These are phyloP conservation scores for Aspergillus homomorphus DNA, from an alignment of 495 filamentous ascomycete species.

Conservation along the genomic window DNA sequence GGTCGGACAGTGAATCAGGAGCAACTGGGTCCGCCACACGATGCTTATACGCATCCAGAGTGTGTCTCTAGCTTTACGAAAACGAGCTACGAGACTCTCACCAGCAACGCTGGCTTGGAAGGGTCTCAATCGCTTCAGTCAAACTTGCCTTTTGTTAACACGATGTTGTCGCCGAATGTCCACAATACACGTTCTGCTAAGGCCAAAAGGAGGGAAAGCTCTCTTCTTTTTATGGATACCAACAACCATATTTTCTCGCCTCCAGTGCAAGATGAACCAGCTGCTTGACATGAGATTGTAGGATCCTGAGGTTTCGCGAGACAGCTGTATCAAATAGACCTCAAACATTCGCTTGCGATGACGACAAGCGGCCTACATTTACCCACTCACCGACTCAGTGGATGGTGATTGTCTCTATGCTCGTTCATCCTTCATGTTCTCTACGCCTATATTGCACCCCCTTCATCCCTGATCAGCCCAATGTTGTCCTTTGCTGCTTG, in stretches of 20 bases:
- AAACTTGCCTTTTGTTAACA: constrained; percentile 35
- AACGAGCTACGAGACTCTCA: constrained; percentile 52
- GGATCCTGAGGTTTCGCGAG: neutral
- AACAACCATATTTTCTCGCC: constrained; percentile 28
- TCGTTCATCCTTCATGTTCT: neutral
- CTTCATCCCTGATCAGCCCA: neutral
- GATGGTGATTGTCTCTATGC: neutral
- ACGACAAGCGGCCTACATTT: no score
- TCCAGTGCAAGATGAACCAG: constrained; percentile 20
- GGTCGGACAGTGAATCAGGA: constrained; percentile 57
- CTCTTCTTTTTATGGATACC: constrained; percentile 53
- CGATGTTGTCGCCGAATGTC: constrained; percentile 38
- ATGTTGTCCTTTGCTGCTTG: constrained; percentile 5
- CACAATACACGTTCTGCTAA: constrained; percentile 42
- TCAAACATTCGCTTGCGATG: no score
- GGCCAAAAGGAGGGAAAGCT: constrained; percentile 56
- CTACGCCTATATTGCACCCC: neutral
- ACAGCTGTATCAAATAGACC: no score
- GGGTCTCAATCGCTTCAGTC: constrained; percentile 24
- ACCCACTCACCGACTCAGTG: neutral
- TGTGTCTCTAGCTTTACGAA: constrained; percentile 63
- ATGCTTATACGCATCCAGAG: constrained; percentile 38
- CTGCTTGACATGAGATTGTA: constrained; percentile 21
- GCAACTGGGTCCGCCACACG: constrained; percentile 22
- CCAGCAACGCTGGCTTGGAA: constrained; percentile 21